Conservation (phyloP, 1,284 basidiomycete genomes). For the Coniferiporia weirii region DNA sequence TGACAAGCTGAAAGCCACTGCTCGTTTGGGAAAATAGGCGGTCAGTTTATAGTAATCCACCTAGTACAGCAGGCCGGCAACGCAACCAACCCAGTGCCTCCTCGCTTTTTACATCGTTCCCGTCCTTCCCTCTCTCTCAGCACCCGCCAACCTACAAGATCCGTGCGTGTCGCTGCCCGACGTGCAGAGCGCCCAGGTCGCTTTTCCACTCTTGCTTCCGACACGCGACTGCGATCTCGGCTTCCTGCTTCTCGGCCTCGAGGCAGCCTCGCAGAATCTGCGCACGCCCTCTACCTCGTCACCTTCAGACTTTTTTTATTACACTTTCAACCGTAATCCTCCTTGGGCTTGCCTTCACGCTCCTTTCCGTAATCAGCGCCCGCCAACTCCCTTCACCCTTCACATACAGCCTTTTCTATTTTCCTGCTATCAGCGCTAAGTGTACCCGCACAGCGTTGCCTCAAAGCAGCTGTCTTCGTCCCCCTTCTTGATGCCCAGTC, state of each 20-base stretch:
- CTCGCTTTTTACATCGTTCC: background rate
- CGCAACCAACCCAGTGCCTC: background rate
- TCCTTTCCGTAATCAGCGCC: constrained; percentile 9
- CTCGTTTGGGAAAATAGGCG: background rate
- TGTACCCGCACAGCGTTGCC: background rate
- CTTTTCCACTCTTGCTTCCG: background rate
- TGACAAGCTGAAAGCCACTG: background rate
- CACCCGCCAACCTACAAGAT: background rate
- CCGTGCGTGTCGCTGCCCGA: constrained; percentile 1
- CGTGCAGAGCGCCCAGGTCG: background rate
- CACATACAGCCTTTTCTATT: constrained; percentile 1
- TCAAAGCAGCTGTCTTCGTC: background rate
- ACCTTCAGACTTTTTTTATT: background rate
- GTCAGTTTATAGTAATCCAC: background rate
- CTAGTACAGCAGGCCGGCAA: background rate
- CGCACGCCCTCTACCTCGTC: constrained; percentile 7
- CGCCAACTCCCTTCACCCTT: constrained; percentile 5
- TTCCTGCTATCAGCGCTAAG: constrained; percentile 8
- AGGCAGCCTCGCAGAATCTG: constrained; percentile 14
- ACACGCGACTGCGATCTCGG: background rate
- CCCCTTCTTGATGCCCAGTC: constrained; percentile 13
- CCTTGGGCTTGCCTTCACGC: constrained; percentile 7
- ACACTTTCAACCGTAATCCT: background rate
- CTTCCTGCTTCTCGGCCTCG: constrained; percentile 14
- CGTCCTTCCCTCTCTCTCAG: constrained; percentile 1